These are phyloP conservation scores for Zanthoxylum bungeanum DNA, from an alignment of 345 rosid species.

Conservation along the genomic window DNA sequence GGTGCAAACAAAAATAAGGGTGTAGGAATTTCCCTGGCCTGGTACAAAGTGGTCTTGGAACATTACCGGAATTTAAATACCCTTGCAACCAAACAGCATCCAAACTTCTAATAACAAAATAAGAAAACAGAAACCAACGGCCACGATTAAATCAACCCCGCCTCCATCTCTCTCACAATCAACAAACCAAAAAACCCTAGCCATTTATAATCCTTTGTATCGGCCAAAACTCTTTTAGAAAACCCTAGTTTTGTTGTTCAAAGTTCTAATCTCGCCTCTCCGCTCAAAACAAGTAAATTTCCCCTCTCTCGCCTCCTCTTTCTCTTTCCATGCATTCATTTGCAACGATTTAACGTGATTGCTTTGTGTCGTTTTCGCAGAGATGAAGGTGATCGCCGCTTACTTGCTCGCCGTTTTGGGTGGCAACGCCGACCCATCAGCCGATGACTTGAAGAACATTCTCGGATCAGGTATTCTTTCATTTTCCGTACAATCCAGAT, in stretches of 20 bases:
- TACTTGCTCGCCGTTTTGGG: conserved; percentile 71
- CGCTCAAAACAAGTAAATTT: neutral
- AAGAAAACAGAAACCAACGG: neutral
- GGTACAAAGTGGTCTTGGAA: no score
- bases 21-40: no score
- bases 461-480: conserved; percentile 57
- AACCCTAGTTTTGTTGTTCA: no score
- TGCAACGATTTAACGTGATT: neutral
- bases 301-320: neutral
- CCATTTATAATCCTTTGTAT: conserved; percentile 8
- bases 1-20: no score
- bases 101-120: neutral
- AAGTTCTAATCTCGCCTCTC: neutral
- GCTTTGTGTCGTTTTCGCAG: conserved; percentile 1
- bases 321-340: neutral
- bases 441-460: conserved; percentile 48
- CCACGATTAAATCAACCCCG: conserved; percentile 4
- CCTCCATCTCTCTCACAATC: no score
- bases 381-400: conserved; percentile 80
- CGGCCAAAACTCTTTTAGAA: no score
- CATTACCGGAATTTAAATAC: no score
- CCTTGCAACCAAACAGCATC: neutral
- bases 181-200: conserved; percentile 26
- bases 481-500: neutral
- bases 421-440: conserved; percentile 57